A percentile compares a stretch with the other conserved stretches of the same genome.
Evolutionary conservation across 164 flowering plant genomes (phyloP).

Genomic region (Kingdonia uniflora): DNA sequence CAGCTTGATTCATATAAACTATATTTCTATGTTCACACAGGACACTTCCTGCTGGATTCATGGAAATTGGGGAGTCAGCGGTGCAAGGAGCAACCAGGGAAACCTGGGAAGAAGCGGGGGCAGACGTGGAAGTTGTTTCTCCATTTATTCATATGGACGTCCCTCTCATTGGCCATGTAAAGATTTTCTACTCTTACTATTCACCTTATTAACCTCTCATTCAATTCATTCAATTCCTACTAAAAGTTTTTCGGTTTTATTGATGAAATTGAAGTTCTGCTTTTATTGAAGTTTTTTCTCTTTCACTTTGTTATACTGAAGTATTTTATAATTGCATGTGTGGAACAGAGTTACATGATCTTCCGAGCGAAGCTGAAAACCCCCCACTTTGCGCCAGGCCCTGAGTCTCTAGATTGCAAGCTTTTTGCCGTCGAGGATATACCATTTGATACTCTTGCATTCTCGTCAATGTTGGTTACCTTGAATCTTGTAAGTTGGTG

Average conservation of each 20-base stretch:
- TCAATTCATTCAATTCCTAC: no score
- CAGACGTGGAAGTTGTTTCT: constrained; percentile 76
- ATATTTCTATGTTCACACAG: constrained; percentile 18
- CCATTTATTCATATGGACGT: constrained; percentile 92
- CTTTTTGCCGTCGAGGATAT: constrained; percentile 74
- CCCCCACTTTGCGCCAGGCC: constrained; percentile 82
- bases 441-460: constrained; percentile 85
- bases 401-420: constrained; percentile 78
- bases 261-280: no score
- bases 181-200: constrained; percentile 7
- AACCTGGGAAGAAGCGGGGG: constrained; percentile 92
- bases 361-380: constrained; percentile 75
- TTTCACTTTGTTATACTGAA: background rate
- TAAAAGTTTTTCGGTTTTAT: no score
- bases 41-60: constrained; percentile 97
- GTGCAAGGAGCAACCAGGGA: constrained; percentile 91
- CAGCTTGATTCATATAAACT: no score
- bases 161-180: constrained; percentile 92
- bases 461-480: constrained; percentile 83
- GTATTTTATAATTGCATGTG: constrained; percentile 8
- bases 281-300: no score
- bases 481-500: constrained; percentile 54
- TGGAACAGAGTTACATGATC: constrained; percentile 76
- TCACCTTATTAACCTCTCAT: no score
- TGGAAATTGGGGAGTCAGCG: constrained; percentile 98